phyloP scores from a whole-genome alignment of 495 filamentous ascomycete species.

The Penicillium riverlandense region DNA sequence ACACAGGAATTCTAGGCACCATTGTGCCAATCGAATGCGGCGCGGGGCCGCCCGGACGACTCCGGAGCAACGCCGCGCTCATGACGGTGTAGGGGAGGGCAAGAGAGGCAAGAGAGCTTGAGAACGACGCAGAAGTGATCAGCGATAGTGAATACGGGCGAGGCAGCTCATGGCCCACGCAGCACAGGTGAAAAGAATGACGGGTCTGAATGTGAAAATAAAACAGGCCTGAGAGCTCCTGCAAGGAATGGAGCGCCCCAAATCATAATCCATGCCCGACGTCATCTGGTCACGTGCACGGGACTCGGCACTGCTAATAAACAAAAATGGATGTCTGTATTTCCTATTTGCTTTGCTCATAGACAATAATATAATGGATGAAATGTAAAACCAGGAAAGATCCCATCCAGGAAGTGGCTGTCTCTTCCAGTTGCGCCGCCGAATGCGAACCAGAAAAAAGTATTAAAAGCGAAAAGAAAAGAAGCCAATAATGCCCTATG shows the following conservation, averaged over 20 bases:
- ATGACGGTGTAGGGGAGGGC: slow-evolving; percentile 13
- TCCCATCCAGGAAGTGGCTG: too few relatives aligned
- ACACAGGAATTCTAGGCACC: slow-evolving; percentile 13
- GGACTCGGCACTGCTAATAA: not conserved
- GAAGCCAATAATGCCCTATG: slow-evolving; percentile 2
- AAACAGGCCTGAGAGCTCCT: not conserved
- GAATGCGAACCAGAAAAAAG: slow-evolving; percentile 7
- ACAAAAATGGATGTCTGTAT: too few relatives aligned
- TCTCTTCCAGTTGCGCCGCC: not conserved
- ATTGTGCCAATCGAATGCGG: slow-evolving; percentile 25
- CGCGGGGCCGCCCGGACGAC: slow-evolving; percentile 25
- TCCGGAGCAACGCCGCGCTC: slow-evolving; percentile 32
- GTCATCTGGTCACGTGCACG: not conserved
- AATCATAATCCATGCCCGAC: not conserved
- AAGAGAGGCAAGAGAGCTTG: slow-evolving; percentile 2
- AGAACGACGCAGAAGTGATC: too few relatives aligned
- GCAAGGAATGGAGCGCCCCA: slow-evolving; percentile 2
- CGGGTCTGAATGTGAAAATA: not conserved
- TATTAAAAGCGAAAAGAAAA: slow-evolving; percentile 1
- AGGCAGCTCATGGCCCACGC: slow-evolving; percentile 6
- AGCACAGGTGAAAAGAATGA: slow-evolving; percentile 4
- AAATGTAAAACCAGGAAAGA: too few relatives aligned
- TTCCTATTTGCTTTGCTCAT: not conserved
- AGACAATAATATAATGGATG: not conserved
- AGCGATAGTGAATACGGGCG: slow-evolving; percentile 9